These are phyloP conservation scores for Puccinia hordei DNA, from an alignment of 1,284 basidiomycete genomes.

Conservation along the genomic window DNA sequence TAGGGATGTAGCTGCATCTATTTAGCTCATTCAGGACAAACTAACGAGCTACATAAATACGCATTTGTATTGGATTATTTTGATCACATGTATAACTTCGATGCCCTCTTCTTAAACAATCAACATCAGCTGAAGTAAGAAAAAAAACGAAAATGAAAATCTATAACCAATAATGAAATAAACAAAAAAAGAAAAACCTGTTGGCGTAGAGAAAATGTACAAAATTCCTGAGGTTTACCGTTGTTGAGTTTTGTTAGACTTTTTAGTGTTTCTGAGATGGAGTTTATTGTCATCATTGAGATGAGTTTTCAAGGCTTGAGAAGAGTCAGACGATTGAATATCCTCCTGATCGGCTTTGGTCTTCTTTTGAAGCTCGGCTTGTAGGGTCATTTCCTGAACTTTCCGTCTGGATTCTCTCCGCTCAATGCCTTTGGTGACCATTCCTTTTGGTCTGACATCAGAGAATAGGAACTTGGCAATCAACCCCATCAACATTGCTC, in stretches of 20 bases:
- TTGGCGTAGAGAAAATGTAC: not conserved
- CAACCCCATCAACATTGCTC: slow-evolving; percentile 81
- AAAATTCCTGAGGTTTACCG: not conserved
- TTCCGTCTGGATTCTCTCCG: slow-evolving; percentile 52
- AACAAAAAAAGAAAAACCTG: not conserved
- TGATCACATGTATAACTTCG: no score
- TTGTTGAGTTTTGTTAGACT: not conserved
- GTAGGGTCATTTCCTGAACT: slow-evolving; percentile 41
- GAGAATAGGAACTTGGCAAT: slow-evolving; percentile 85
- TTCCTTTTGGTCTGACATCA: slow-evolving; percentile 77
- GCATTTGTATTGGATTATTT: no score
- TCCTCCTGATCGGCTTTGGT: not conserved
- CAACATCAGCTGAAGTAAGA: no score
- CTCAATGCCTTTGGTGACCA: slow-evolving; percentile 73
- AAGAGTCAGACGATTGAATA: not conserved
- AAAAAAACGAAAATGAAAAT: no score
- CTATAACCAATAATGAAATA: not conserved
- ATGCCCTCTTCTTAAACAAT: no score
- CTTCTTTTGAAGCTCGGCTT: not conserved
- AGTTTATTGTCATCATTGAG: not conserved
- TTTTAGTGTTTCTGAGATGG: slow-evolving; percentile 1
- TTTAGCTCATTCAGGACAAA: no score
- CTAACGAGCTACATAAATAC: no score
- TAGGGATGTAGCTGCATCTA: no score
- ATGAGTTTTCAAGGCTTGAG: not conserved